A percentile compares a stretch with the other conserved stretches of the same genome.
These are phyloP conservation scores for Acanthamoeba triangularis DNA, from an alignment of 208 protist genomes.

Conservation along the genomic window DNA sequence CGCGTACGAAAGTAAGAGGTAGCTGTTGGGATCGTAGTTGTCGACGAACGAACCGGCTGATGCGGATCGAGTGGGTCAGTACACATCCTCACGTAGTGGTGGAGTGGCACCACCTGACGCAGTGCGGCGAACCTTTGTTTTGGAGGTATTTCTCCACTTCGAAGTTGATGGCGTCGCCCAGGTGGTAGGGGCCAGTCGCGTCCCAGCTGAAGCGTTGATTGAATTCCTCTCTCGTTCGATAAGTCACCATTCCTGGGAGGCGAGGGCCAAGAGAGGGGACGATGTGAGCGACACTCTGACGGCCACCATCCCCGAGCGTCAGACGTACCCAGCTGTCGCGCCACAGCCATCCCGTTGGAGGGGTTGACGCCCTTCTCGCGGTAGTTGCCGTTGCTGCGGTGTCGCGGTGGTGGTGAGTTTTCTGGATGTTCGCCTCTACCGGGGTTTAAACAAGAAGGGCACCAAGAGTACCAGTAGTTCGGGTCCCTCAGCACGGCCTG, in stretches of 20 bases:
- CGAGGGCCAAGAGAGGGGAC: background rate
- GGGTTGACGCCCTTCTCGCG: background rate
- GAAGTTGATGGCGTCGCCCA: conserved; percentile 72
- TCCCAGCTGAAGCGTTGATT: conserved; percentile 71
- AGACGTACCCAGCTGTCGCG: conserved; percentile 28
- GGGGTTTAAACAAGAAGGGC: background rate
- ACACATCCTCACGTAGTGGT: background rate
- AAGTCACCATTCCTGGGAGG: conserved; percentile 56
- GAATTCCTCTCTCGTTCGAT: conserved; percentile 69
- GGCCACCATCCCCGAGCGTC: background rate
- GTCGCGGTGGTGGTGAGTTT: background rate
- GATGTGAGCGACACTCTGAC: background rate
- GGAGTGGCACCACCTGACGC: background rate
- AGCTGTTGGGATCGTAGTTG: conserved; percentile 71
- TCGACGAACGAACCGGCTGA: conserved; percentile 57
- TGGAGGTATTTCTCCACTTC: conserved; percentile 50
- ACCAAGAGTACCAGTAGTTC: conserved; percentile 17
- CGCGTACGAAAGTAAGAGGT: conserved; percentile 65
- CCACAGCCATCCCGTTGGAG: conserved; percentile 65
- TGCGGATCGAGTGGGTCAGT: background rate
- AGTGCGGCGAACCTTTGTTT: background rate
- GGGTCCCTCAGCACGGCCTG: conserved; percentile 54
- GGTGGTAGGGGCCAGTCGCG: conserved; percentile 17
- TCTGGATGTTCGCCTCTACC: background rate
- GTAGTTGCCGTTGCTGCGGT: conserved; percentile 21